Evolutionary conservation across 192 early-diverging fungal genomes (phyloP).

Genomic region (Coemansia umbellata): DNA sequence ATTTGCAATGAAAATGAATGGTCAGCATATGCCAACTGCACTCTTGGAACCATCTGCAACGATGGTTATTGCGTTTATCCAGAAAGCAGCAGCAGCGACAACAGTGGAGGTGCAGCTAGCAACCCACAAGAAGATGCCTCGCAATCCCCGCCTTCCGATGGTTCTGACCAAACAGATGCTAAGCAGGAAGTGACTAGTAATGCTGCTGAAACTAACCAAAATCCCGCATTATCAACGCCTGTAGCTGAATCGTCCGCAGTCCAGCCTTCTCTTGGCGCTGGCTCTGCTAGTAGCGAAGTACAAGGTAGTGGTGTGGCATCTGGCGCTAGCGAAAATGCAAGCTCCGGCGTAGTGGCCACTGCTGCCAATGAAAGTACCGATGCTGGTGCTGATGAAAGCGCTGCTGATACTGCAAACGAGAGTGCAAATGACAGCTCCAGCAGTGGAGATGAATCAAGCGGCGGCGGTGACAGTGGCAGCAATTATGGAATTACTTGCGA

Average conservation of each 20-base stretch:
- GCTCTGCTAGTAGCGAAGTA: not conserved
- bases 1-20: slow-evolving; percentile 34
- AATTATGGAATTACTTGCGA: slow-evolving; percentile 36
- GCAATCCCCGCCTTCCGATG: not conserved
- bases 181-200: too few species aligned
- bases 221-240: too few species aligned
- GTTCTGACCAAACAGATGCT: not conserved
- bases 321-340: not conserved
- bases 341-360: not conserved
- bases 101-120: not conserved
- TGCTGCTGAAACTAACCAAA: too few species aligned
- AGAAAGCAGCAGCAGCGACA: too few species aligned
- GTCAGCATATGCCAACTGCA: slow-evolving; percentile 26
- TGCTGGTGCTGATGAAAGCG: not conserved
- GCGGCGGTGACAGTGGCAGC: slow-evolving; percentile 13
- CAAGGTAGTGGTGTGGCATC: not conserved
- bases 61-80: slow-evolving; percentile 25
- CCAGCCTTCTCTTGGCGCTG: not conserved
- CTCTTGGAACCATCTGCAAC: slow-evolving; percentile 25
- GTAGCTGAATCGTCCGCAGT: not conserved
- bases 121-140: not conserved
- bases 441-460: not conserved
- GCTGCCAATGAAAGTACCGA: slow-evolving; percentile 1
- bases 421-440: slow-evolving; percentile 7
- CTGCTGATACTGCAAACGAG: not conserved